Evolutionary conservation across 2,329 filamentous ascomycete species (phyloP), one percentile per base, ranked within the genome.

Genomic region (Aplosporella prunicola): DNA sequence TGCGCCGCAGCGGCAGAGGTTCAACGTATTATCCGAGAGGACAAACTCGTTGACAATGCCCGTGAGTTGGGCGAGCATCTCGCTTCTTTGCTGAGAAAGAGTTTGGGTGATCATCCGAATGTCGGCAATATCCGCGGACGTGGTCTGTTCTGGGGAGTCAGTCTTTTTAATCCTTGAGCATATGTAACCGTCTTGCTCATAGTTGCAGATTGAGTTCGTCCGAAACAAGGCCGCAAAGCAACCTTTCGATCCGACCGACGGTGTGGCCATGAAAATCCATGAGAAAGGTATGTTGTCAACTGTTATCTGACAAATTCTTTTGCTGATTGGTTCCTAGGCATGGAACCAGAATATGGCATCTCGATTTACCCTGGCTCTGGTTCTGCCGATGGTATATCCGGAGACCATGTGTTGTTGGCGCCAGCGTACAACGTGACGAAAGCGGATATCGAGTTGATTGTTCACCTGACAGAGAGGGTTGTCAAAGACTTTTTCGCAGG

Each of bases 321-420:
- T 44, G 35, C 49, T 43, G 23, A 13, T 9, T 4, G 27, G 28
- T 9, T 17, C 38, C n/a, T n/a, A 68, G 65, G 61, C 16, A 53
- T 67, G 43, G 50, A 54, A 32, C 44, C 53, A 10, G 56, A 58
- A 4, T 66, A 71, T 48, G 66, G 63, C 38, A 71, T 82, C 44
- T 69, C 68, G 3, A 50, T 84, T 3, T 85, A 84, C 51, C 75
- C 76, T 1, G 78, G 78, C 0, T 60, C 62, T 1, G 80, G 80
- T 1, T 76, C 75, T 0, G 72, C 64, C 0, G 76, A 82, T 29
- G 65, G 71, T 2, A 51, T 54, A n/a, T 52, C 53, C 1, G 81
- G 82, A 8, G 82, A 88, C 49, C 79, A 84, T 53, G 62, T 85
- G 23, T 66, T 87, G 17, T 49, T 88, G 9, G 72, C 80, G 1